These are phyloP conservation scores for Saitozyma podzolica DNA, from an alignment of 768 basidiomycete species.

Conservation along the genomic window DNA sequence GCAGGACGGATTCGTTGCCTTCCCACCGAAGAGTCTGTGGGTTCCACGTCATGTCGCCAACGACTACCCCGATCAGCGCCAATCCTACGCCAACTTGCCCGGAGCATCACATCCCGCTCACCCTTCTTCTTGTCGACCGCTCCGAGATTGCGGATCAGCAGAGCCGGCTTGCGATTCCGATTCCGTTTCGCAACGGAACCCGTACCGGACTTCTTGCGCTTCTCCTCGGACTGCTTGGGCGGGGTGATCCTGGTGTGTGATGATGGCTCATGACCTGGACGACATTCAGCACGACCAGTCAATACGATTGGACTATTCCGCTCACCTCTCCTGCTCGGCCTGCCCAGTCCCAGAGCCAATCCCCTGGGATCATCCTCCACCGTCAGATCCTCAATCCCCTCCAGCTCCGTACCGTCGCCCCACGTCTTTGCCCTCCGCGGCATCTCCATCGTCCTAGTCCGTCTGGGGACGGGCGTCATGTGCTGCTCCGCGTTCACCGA, in stretches of 20 bases:
- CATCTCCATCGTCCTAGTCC: constrained; percentile 17
- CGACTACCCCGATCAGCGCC: constrained; percentile 58
- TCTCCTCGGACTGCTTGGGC: constrained; percentile 9
- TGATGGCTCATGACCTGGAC: not conserved
- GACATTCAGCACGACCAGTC: not conserved
- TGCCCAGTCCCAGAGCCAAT: constrained; percentile 12
- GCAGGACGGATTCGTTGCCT: constrained; percentile 87
- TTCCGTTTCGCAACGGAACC: constrained; percentile 11
- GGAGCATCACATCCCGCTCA: constrained; percentile 19
- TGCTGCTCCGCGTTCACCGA: too few relatives aligned
- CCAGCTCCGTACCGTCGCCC: constrained; percentile 76
- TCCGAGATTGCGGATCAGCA: constrained; percentile 47
- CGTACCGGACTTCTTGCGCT: constrained; percentile 29
- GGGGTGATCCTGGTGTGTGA: too few relatives aligned
- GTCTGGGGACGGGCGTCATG: too few relatives aligned
- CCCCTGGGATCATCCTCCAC: constrained; percentile 74
- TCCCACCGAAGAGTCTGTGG: constrained; percentile 88
- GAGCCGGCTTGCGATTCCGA: constrained; percentile 22
- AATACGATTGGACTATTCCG: not conserved
- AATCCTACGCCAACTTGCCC: not conserved
- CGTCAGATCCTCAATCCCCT: constrained; percentile 80
- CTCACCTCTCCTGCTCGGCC: constrained; percentile 16
- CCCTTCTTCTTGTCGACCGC: constrained; percentile 48
- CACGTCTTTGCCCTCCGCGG: constrained; percentile 35
- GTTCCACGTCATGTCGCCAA: constrained; percentile 98